Evolutionary conservation across 1,284 basidiomycete genomes (phyloP), one percentile per base, ranked within the genome.

Genomic region (Ceratobasidium sp.): DNA sequence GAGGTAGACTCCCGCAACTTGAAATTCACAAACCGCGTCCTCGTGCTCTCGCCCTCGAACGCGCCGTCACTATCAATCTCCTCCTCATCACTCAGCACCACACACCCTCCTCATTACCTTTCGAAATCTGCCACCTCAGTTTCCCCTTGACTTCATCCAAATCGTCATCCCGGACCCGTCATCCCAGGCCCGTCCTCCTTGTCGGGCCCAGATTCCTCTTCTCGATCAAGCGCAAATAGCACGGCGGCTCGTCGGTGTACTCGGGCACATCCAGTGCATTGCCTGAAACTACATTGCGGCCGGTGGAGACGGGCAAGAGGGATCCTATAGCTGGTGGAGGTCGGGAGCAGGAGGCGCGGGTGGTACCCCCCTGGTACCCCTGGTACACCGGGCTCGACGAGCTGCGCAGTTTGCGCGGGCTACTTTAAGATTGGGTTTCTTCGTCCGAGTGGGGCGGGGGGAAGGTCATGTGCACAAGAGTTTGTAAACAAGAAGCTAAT

Each of bases 1-100:
- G 54, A 13, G 19, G 27, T 56, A 14, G 54, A 56, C 82, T 88
- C 88, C 41, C 79, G 80, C 77, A 80, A 81, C 68, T 81, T 79
- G 73, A 82, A 77, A 58, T 80, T 79, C 34, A 90, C 89, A 83
- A 91, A 94, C 6, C 87, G 83, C 56, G 95, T 93, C 76, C 92
- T 91, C 75, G 95, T 94, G 78, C 88, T 90, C 78, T 93, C 92
- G 77, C 79, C 82, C 68, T 92, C 92, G 77, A 93, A 93, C 0
- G 92, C 92, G 76, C 83, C 90, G 78, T 93, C 92, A 78, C 89
- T 91, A 76, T 92, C 90, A 66, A 93, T 87, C 76, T 93, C 92
- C 78, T 93, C 92, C 75, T 93, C 92, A 1, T 86, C 90, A 74
- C 85, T 87, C 22, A 75, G 63, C 16, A 80, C 76, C n/a, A n/a